Percentiles rank a stretch among this genome's conserved stretches.
Evolutionary conservation across 2,329 filamentous ascomycete genomes (phyloP).

Genomic region (Venturia oleaginea): DNA sequence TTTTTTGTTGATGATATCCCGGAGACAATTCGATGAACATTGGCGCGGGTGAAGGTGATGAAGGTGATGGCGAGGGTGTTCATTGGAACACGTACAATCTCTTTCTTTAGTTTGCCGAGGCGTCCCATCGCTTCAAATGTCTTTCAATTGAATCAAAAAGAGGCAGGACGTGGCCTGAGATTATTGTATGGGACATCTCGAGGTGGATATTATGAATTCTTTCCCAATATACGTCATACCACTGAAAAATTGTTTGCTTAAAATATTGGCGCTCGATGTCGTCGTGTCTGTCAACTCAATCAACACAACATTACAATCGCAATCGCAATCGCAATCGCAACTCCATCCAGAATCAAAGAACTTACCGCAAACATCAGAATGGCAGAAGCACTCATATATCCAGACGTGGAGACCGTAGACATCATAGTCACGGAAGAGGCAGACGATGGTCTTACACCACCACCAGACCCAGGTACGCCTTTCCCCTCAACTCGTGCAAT

Average conservation of each 20-base stretch:
- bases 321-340: neutral
- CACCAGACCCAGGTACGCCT: neutral
- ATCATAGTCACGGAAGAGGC: neutral
- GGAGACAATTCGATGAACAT: no score
- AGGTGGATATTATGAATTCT: neutral
- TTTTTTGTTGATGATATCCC: no score
- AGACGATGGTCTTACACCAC: neutral
- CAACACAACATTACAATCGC: neutral
- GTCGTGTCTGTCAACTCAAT: neutral
- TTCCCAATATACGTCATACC: neutral
- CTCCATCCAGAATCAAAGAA: neutral
- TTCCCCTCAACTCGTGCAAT: neutral
- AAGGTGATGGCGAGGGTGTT: no score
- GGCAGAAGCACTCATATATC: neutral
- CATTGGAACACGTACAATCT: no score
- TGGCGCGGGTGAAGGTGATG: no score
- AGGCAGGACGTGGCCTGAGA: no score
- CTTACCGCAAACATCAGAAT: neutral
- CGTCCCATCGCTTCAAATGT: no score
- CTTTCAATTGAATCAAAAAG: no score
- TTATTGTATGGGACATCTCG: neutral
- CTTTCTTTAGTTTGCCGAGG: no score
- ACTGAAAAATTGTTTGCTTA: neutral
- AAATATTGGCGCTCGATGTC: neutral
- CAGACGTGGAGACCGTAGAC: neutral